phyloP scores from a whole-genome alignment of 805 yeast species.

The Saccharomycopsis vini region DNA sequence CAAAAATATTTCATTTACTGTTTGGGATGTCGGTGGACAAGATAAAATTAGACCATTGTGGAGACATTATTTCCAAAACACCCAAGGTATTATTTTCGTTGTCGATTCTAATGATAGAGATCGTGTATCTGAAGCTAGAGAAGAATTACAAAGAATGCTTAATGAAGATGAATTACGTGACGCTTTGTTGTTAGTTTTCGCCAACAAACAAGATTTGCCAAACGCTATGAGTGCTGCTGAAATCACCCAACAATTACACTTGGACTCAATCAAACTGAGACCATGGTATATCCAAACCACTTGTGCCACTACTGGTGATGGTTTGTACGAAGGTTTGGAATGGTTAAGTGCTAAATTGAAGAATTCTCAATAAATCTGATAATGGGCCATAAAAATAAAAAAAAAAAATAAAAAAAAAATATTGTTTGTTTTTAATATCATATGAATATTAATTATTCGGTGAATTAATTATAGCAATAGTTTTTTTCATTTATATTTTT shows the following conservation, averaged over 20 bases:
- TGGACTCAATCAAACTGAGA: conserved; percentile 95
- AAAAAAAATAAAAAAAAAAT: conserved; percentile 2
- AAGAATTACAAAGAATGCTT: conserved; percentile 95
- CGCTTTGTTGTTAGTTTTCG: conserved; percentile 89
- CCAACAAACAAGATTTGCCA: conserved; percentile 98
- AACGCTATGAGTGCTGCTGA: conserved; percentile 99
- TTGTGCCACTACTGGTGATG: conserved; percentile 99
- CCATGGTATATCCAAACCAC: conserved; percentile 99
- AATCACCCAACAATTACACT: conserved; percentile 92
- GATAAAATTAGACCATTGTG: conserved; percentile 97
- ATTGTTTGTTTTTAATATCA: background rate
- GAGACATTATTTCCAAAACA: conserved; percentile 98
- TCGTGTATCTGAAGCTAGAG: conserved; percentile 96
- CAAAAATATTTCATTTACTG: conserved; percentile 93
- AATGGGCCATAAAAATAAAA: conserved; percentile 2
- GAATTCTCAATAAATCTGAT: conserved; percentile 38
- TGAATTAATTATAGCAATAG: conserved; percentile 7
- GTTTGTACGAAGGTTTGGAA: conserved; percentile 95
- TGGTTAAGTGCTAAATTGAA: conserved; percentile 91
- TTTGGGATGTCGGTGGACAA: conserved; percentile 99
- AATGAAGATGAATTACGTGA: conserved; percentile 98
- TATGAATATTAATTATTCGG: background rate
- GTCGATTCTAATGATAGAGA: conserved; percentile 98
- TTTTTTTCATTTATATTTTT: background rate
- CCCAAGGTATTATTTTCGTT: conserved; percentile 96